A percentile compares a stretch with the other conserved stretches of the same genome.
These are phyloP conservation scores for Chrysochromulina parva DNA, from an alignment of 78 protist genomes.

Conservation along the genomic window DNA sequence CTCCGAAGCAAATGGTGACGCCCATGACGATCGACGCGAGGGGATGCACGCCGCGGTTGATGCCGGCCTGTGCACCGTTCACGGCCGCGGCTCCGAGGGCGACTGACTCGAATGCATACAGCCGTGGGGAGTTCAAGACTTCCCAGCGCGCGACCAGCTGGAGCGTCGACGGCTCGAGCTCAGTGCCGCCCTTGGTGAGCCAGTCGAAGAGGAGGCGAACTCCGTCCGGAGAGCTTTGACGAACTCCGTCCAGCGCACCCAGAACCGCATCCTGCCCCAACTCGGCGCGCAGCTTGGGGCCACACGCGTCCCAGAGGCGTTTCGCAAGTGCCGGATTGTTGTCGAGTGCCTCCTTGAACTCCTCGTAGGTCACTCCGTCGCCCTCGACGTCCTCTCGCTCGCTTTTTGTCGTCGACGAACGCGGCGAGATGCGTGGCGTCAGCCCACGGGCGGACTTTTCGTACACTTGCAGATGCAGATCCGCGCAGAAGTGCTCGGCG, in stretches of 20 bases:
- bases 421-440: too few species aligned
- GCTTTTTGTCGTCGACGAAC: too few species aligned
- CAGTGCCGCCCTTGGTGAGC: neutral
- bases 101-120: neutral
- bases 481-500: neutral
- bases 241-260: neutral
- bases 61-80: neutral
- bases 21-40: neutral
- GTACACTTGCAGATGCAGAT: too few species aligned
- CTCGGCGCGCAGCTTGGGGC: neutral
- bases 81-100: neutral
- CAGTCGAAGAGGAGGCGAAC: neutral
- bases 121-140: too few species aligned
- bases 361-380: neutral
- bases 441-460: neutral
- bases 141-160: neutral
- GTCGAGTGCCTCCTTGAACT: neutral
- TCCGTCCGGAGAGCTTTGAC: neutral
- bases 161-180: neutral
- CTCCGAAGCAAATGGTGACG: slow-evolving; percentile 26
- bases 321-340: neutral
- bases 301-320: too few species aligned
- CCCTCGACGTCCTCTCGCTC: too few species aligned
- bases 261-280: neutral
- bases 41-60: neutral